Evolutionary conservation across 225 moss, liverwort and hornwort species (phyloP), one percentile per base, ranked within the genome.

Genomic region (Physcomitrellopsis africana): DNA sequence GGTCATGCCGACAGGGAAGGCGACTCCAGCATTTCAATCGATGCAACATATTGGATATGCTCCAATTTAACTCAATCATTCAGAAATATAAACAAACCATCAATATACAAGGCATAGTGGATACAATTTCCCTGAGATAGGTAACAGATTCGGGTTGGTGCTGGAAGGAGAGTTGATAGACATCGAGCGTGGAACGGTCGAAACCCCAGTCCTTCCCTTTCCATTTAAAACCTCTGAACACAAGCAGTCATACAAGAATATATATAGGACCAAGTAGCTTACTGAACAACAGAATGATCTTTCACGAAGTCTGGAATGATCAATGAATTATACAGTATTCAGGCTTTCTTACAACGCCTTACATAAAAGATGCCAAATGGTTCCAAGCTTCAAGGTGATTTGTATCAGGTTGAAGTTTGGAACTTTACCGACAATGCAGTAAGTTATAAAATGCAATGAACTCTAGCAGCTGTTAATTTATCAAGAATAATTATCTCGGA

Each of bases 101-200:
- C 54, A 60, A 45, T 54, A 29, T 29, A 58, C 16, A 15, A 26
- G 23, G 32, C 60, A 65, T 26, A 44, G 75, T 70, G 78, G 86
- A 81, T 86, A 86, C 83, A 70, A 60, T 65, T 81, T 78, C 67
- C 72, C 70, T 60, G 68, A 23, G 57, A 72, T 37, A 52, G 73
- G 77, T 16, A 62, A 72, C 15, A 29, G 70, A 37, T 67, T 81
- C 60, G 76, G 13, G n/a, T 63, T 81, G 69, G 55, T 54, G 66
- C 73, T 61, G 17, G 54, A 60, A 60, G 76, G 81, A 75, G 19
- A 65, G 26, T 76, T 79, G 42, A 84, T 65, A 67, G 81, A 86
- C 83, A 86, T 83, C 60, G 83, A 81, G 63, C 81, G 86, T 65
- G 83, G 81, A 72, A 61, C 78, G 53, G 68, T 46, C 55, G 43